These are phyloP conservation scores for Erigeron philadelphicus DNA, from an alignment of 140 eudicot genomes.

Conservation along the genomic window DNA sequence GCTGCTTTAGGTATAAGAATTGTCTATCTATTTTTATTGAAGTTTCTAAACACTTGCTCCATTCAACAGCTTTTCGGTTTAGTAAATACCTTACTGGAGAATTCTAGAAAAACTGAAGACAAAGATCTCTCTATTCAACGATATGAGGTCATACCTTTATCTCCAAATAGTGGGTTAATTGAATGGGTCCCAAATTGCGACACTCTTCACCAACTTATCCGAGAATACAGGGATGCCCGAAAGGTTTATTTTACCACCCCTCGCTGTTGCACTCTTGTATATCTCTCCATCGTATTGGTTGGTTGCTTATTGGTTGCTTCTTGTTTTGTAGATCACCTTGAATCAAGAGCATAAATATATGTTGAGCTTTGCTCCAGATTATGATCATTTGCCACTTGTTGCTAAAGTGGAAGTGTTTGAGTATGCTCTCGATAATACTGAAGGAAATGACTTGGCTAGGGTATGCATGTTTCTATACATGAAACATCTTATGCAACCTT, in stretches of 20 bases:
- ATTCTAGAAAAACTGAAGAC: constrained; percentile 82
- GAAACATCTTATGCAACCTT: not conserved
- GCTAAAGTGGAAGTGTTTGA: constrained; percentile 94
- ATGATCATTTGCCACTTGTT: constrained; percentile 89
- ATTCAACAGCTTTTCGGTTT: constrained; percentile 80
- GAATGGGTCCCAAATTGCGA: constrained; percentile 98
- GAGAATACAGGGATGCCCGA: constrained; percentile 94
- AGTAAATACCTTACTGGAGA: constrained; percentile 83
- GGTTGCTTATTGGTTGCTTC: constrained; percentile 5
- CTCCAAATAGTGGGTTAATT: constrained; percentile 93
- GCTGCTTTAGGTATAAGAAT: not conserved
- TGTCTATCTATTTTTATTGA: constrained; percentile 14
- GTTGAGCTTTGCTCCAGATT: constrained; percentile 92
- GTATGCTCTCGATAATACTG: constrained; percentile 84
- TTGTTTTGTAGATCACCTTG: constrained; percentile 53
- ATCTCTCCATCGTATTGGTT: not conserved
- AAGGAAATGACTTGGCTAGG: constrained; percentile 87
- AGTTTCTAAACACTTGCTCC: constrained; percentile 26
- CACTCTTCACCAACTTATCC: constrained; percentile 90
- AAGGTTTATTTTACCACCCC: constrained; percentile 41
- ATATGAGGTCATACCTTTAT: constrained; percentile 80
- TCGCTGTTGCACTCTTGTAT: not conserved
- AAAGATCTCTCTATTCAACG: constrained; percentile 85
- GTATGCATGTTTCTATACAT: constrained; percentile 40
- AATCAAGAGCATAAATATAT: constrained; percentile 92